Evolutionary conservation across 306 rosid species (phyloP), one percentile per base, ranked within the genome.

Genomic region (Acacia acuminata): DNA sequence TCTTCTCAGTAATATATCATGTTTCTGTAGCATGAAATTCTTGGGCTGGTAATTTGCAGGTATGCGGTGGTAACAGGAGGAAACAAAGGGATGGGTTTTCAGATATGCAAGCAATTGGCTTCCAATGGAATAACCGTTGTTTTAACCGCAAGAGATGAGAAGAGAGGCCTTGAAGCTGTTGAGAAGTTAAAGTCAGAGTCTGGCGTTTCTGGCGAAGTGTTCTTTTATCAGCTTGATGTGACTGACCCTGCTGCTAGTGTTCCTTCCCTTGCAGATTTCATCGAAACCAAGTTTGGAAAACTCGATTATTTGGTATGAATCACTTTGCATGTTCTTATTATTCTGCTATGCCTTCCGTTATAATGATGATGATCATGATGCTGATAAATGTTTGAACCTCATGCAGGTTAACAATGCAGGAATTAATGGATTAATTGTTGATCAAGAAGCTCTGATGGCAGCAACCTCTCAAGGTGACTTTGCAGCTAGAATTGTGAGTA

Each of bases 81-180:
- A 76, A 86, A 86, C 50, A 86, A 86, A 45, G 89, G 86, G 27
- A 82, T 86, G 32, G 84, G 84, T 34, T 86, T 86, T 61, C 84
- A 2, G 16, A 70, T 55, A 17, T 77, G 83, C 24, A 82, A 80
- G 66, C 82, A 86, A 40, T 34, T 86, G 73, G 82, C 81, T 70
- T 82, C 82, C 16, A 71, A 76, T 40, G 82, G 86, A n/a, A 40
- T 86, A 50, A 55, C 71, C 3, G 84, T 86, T 72, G 77, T 86
- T 71, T 58, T 86, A 9, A 86, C 88, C 32, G 86, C 86, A 36
- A 86, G 88, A 65, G 86, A 85, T 69, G 84, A 85, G 73, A 75
- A 86, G 79, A 82, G 72, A 44, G 88, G 88, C 44, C 66, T 71
- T 51, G 79, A 86, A 63, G 88, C 86, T 69, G 72, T 86, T 63